A percentile compares a stretch with the other conserved stretches of the same genome.
These are phyloP conservation scores for Cladophialophora chaetospira DNA, from an alignment of 2,329 filamentous ascomycete genomes.

Conservation along the genomic window DNA sequence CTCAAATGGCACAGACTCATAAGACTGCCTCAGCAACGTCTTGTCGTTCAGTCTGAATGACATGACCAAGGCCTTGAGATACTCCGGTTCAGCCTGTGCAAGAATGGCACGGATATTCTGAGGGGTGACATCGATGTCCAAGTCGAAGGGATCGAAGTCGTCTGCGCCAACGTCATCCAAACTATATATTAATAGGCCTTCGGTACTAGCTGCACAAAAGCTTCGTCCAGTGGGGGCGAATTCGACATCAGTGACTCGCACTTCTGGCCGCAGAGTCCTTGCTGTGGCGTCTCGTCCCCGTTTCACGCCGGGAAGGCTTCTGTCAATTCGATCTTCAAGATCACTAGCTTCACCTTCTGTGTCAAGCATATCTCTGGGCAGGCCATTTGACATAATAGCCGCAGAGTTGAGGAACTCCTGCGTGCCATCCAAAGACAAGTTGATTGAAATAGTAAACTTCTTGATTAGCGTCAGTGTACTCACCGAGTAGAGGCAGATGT, in stretches of 20 bases:
- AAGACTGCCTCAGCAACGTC: conserved; percentile 78
- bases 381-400: conserved; percentile 82
- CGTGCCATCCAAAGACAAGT: conserved; percentile 91
- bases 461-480: conserved; percentile 87
- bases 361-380: conserved; percentile 77
- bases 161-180: conserved; percentile 69
- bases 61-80: conserved; percentile 92
- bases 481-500: conserved; percentile 96
- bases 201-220: conserved; percentile 93
- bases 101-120: conserved; percentile 79
- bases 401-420: conserved; percentile 97
- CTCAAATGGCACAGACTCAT: conserved; percentile 74
- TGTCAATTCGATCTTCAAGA: conserved; percentile 79
- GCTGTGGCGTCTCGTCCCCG: conserved; percentile 79
- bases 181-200: conserved; percentile 91
- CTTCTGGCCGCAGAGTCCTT: conserved; percentile 74
- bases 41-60: conserved; percentile 92
- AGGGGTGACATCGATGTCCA: conserved; percentile 91
- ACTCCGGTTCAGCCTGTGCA: conserved; percentile 72
- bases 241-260: conserved; percentile 78
- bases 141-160: conserved; percentile 92
- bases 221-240: conserved; percentile 87
- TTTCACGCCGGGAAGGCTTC: conserved; percentile 78
- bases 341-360: conserved; percentile 87
- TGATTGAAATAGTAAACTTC: conserved; percentile 93